Evolutionary conservation across 208 protist genomes (phyloP).

Genomic region (Leishmania arabica): DNA sequence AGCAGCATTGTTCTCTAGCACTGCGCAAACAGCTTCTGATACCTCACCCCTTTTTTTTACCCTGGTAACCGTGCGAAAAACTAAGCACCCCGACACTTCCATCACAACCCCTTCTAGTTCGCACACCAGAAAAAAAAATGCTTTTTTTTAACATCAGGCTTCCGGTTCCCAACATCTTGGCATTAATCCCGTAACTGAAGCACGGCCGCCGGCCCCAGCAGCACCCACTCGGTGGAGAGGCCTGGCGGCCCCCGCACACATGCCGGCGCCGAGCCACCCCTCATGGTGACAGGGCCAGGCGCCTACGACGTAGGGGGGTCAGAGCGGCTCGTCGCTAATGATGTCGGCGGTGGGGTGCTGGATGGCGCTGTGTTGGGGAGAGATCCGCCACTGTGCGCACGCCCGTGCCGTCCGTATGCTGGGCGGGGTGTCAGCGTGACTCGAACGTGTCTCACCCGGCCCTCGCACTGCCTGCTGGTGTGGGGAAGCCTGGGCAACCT

Average conservation of each 20-base stretch:
- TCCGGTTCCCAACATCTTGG: too few relatives aligned
- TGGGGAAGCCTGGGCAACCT: neutral
- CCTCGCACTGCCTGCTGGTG: neutral
- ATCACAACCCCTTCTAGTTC: too few relatives aligned
- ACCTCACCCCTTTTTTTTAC: fast-evolving
- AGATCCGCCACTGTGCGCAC: neutral
- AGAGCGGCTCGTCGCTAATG: neutral
- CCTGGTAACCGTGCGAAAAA: too few relatives aligned
- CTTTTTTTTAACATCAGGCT: too few relatives aligned
- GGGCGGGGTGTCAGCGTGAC: neutral
- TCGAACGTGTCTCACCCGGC: neutral
- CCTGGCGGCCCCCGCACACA: neutral
- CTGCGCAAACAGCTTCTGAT: fast-evolving
- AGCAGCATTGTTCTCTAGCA: too few relatives aligned
- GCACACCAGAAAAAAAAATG: too few relatives aligned
- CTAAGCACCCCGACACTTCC: too few relatives aligned
- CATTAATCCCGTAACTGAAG: too few relatives aligned
- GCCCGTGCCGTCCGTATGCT: neutral
- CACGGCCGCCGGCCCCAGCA: too few relatives aligned
- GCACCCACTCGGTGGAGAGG: neutral
- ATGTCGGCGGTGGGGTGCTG: neutral
- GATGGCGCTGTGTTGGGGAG: neutral
- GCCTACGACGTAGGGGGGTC: neutral
- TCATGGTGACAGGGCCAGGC: neutral
- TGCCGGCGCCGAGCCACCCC: neutral